Evolutionary conservation across 2,329 filamentous ascomycete species (phyloP).

Genomic region (Tolypocladium tundrense): DNA sequence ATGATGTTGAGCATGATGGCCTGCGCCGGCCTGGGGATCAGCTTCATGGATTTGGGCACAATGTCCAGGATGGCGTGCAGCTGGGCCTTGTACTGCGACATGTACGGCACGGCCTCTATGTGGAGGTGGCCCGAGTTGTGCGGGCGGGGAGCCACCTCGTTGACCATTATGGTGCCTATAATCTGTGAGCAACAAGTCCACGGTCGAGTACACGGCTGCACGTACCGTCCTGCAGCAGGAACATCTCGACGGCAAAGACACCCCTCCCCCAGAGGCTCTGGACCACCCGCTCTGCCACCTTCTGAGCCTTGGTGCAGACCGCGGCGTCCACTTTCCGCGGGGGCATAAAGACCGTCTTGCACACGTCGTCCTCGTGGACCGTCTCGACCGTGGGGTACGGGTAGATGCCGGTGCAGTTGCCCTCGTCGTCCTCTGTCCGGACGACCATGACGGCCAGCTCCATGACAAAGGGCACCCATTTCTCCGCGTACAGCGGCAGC

Average conservation of each 20-base stretch:
- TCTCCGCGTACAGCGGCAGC: constrained; percentile 75
- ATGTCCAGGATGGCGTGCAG: constrained; percentile 72
- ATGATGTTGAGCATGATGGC: constrained; percentile 74
- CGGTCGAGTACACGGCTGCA: constrained; percentile 4
- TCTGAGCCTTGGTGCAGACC: constrained; percentile 56
- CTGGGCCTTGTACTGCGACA: constrained; percentile 83
- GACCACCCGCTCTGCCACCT: constrained; percentile 70
- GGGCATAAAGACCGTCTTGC: constrained; percentile 83
- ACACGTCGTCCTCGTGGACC: constrained; percentile 89
- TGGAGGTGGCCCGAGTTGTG: constrained; percentile 95
- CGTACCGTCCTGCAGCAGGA: constrained; percentile 65
- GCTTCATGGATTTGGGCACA: constrained; percentile 46
- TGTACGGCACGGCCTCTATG: constrained; percentile 78
- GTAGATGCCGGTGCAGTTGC: constrained; percentile 39
- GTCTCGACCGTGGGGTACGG: constrained; percentile 91
- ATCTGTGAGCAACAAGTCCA: constrained; percentile 3
- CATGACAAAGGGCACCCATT: constrained; percentile 74
- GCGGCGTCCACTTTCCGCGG: constrained; percentile 57
- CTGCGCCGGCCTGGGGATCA: constrained; percentile 39
- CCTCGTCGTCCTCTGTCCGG: constrained; percentile 63
- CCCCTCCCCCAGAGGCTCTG: constrained; percentile 76
- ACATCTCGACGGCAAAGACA: constrained; percentile 95
- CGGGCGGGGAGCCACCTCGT: constrained; percentile 71
- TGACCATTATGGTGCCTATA: constrained; percentile 57
- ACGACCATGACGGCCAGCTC: constrained; percentile 94